Evolutionary conservation across 306 rosid species (phyloP).

Genomic region (Pyrus communis): DNA sequence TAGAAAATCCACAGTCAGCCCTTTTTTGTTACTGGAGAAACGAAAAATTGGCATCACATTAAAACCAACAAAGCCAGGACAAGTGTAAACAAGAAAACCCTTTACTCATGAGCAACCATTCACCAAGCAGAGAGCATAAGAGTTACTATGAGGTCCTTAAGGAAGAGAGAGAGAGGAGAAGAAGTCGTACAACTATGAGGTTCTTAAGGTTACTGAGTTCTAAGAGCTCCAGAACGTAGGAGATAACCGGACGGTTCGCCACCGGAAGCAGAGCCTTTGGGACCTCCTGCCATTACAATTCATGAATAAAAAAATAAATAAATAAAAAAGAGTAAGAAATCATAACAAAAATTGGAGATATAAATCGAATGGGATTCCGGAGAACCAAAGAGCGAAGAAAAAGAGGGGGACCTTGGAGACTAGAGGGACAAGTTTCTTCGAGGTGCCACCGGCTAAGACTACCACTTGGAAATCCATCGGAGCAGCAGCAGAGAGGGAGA

Average conservation of each 20-base stretch:
- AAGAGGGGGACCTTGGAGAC: slow-evolving; percentile 56
- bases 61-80: not conserved
- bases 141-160: slow-evolving; percentile 80
- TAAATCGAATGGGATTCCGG: not conserved
- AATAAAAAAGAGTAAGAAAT: not conserved
- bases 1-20: slow-evolving; percentile 10
- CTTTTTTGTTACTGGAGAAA: not conserved
- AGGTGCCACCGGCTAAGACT: slow-evolving; percentile 81
- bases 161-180: slow-evolving; percentile 5
- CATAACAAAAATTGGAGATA: not conserved
- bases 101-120: not conserved
- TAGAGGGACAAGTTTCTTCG: slow-evolving; percentile 79
- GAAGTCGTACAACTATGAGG: slow-evolving; percentile 70
- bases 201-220: slow-evolving; percentile 83
- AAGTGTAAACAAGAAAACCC: not conserved
- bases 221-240: slow-evolving; percentile 76
- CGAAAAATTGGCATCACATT: not conserved
- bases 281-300: slow-evolving; percentile 52
- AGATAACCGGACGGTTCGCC: slow-evolving; percentile 80
- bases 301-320: not conserved
- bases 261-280: slow-evolving; percentile 93
- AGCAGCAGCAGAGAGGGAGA: not conserved
- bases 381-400: not conserved
- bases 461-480: slow-evolving; percentile 93
- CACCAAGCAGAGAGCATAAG: not conserved